Evolutionary conservation across 2,329 filamentous ascomycete genomes (phyloP), one percentile per base, ranked within the genome.

Genomic region (Didymella glomerata): DNA sequence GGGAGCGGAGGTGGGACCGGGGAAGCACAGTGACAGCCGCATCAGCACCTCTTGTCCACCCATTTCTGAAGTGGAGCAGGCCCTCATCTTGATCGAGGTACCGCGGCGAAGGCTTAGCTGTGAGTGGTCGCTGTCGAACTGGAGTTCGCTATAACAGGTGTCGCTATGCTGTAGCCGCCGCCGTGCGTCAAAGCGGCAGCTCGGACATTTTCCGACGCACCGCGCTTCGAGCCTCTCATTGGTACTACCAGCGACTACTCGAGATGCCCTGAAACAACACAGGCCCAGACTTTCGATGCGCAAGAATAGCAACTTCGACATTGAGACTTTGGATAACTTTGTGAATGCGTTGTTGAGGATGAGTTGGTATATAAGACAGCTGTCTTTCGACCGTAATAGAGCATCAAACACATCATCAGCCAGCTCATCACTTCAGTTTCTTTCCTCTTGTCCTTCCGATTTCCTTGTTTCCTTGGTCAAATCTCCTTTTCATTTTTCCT

Each of bases 231-330:
- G 47, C 55, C 38, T 66, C 71, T 73, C 52, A 77, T 77, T 77
- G 74, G 75, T 66, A 53, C 47, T 36, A 44, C 45, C 69, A 73
- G 75, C 75, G 75, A 75, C 74, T 77, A 74, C 73, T 77, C 74
- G 63, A 69, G 64, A 73, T 70, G 38, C 57, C 61, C 64, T 77
- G 73, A 76, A 77, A 77, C 75, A 63, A 65, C 63, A 61, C 44
- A 58, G 57, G 64, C 69, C 68, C 68, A 71, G 65, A 70, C 64
- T 62, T 48, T 55, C 65, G 49, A 63, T 44, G 62, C 54, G 69
- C 69, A 74, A 69, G 72, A 76, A 77, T 77, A 77, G 75, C 48
- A 60, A 46, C 48, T 20, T 27, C 22, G 44, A 45, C 16, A 10
- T 18, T 36, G 50, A 36, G 18, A 40, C 46, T 47, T 18, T 47